Evolutionary conservation across 1,139 yeast genomes (phyloP).

Genomic region (Lodderomyces theae): DNA sequence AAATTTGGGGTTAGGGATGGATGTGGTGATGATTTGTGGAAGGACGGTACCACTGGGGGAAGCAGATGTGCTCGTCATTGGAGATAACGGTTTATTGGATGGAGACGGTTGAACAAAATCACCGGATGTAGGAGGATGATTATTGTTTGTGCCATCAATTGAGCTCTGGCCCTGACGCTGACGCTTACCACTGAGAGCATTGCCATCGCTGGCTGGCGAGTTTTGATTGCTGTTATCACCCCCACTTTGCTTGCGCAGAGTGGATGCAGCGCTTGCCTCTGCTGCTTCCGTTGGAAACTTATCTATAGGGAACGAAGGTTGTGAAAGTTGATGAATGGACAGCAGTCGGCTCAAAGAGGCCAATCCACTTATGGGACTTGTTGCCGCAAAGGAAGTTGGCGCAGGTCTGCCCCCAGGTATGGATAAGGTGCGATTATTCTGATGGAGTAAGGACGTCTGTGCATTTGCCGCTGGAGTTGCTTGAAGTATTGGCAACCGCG

Average conservation of each 20-base stretch:
- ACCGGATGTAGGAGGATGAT: not conserved
- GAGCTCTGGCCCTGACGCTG: not conserved
- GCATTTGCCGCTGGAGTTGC: conserved; percentile 1
- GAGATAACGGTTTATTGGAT: conserved; percentile 3
- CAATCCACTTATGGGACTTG: conserved; percentile 4
- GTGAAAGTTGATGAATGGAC: conserved; percentile 5
- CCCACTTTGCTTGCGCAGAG: too few relatives aligned
- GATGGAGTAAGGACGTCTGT: not conserved
- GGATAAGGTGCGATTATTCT: not conserved
- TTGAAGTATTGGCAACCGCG: conserved; percentile 16
- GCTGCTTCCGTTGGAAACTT: too few relatives aligned
- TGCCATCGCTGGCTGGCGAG: not conserved
- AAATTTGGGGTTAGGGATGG: conserved; percentile 45
- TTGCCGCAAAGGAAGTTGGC: not conserved
- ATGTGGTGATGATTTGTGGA: conserved; percentile 23
- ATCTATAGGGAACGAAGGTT: conserved; percentile 3
- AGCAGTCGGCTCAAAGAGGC: conserved; percentile 1
- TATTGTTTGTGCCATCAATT: not conserved
- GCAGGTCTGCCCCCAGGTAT: not conserved
- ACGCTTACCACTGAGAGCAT: not conserved
- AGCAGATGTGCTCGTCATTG: conserved; percentile 3
- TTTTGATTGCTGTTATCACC: too few relatives aligned
- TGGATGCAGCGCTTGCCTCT: too few relatives aligned
- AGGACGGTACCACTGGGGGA: conserved; percentile 2
- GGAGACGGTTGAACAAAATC: conserved; percentile 4